phyloP scores from a whole-genome alignment of 176 grass and related monocot genomes.

The Triticum dicoccoides region DNA sequence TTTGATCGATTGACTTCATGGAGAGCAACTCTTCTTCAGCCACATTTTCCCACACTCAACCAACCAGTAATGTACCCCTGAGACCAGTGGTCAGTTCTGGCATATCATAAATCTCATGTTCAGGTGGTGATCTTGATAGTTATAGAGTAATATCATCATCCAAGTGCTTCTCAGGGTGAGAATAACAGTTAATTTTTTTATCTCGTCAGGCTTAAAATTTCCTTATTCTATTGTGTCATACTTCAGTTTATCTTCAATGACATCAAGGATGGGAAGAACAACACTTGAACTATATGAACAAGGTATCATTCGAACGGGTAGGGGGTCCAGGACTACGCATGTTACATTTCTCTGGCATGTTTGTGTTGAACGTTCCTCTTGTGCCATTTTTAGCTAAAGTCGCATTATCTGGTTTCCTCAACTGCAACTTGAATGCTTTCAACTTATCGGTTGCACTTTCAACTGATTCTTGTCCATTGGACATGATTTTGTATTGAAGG shows the following conservation, averaged over 20 bases:
- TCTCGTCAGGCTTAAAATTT: slow-evolving; percentile 11
- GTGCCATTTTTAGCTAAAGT: neutral
- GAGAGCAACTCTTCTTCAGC: slow-evolving; percentile 46
- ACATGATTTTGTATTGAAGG: slow-evolving; percentile 3
- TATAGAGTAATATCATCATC: slow-evolving; percentile 29
- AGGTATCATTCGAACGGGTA: slow-evolving; percentile 73
- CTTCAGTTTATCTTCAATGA: neutral
- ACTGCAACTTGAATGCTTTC: no score
- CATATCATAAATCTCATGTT: slow-evolving; percentile 32
- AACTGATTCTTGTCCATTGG: slow-evolving; percentile 38
- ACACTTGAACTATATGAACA: slow-evolving; percentile 82
- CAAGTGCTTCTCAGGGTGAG: slow-evolving; percentile 2
- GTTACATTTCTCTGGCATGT: slow-evolving; percentile 1
- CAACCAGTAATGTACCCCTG: slow-evolving; percentile 50
- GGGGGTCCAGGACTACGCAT: slow-evolving; percentile 57
- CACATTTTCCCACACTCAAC: slow-evolving; percentile 57
- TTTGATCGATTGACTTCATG: slow-evolving; percentile 18
- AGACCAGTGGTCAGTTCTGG: slow-evolving; percentile 27
- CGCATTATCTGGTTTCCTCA: no score
- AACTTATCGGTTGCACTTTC: slow-evolving; percentile 25
- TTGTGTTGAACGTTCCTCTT: neutral
- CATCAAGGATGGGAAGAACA: slow-evolving; percentile 59
- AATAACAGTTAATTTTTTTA: slow-evolving; percentile 24
- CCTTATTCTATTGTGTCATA: slow-evolving; percentile 1
- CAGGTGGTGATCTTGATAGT: slow-evolving; percentile 31